Evolutionary conservation across 2,329 filamentous ascomycete genomes (phyloP).

Genomic region (Colletotrichum viniferum): DNA sequence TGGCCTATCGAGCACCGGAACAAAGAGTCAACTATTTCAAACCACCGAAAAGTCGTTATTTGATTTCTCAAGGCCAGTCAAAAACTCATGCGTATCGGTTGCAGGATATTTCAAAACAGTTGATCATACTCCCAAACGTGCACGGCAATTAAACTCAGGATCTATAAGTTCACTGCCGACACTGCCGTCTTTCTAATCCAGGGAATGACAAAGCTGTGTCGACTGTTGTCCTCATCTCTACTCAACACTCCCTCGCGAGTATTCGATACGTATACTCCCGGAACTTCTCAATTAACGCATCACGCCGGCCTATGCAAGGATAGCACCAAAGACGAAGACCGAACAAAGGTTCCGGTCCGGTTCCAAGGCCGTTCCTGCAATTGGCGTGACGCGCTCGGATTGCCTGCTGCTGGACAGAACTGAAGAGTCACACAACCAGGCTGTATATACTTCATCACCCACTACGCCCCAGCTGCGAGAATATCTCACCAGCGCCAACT

Average conservation of each 20-base stretch:
- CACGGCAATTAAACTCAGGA: no score
- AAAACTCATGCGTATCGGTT: no score
- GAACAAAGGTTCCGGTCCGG: fast-evolving
- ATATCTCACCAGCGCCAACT: neutral
- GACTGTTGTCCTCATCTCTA: neutral
- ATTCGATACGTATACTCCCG: neutral
- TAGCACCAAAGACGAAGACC: fast-evolving
- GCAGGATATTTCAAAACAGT: no score
- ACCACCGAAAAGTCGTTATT: no score
- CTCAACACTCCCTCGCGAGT: neutral
- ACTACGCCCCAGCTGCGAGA: neutral
- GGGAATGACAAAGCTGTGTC: no score
- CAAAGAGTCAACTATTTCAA: no score
- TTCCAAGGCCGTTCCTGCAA: neutral
- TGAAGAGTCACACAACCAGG: neutral
- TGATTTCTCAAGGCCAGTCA: no score
- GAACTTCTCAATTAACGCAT: fast-evolving
- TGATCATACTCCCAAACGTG: no score
- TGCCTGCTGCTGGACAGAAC: neutral
- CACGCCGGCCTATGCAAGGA: fast-evolving
- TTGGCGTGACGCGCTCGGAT: no score
- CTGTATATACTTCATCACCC: neutral
- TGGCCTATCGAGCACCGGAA: no score
- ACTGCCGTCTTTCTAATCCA: no score
- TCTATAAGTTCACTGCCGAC: neutral